These are phyloP conservation scores for Cladophialophora chaetospira DNA, from an alignment of 2,329 filamentous ascomycete genomes.

Conservation along the genomic window DNA sequence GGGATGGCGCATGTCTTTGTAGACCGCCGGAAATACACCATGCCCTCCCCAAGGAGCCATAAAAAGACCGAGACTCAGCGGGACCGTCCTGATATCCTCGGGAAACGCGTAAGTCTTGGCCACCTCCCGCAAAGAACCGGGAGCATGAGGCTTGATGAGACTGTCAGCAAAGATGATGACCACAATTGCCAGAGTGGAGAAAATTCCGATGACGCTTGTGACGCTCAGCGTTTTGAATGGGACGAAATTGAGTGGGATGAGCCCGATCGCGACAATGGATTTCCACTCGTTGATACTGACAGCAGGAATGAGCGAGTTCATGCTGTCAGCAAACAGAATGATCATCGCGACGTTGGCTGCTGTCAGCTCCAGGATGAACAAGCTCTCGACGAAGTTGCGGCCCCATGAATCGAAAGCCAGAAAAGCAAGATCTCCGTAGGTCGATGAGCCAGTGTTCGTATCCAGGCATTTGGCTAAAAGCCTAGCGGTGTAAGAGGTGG, in stretches of 20 bases:
- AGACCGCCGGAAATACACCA: conserved; percentile 81
- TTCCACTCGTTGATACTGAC: conserved; percentile 77
- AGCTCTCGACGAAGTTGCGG: conserved; percentile 75
- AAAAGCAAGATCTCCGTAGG: conserved; percentile 90
- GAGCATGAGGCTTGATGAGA: conserved; percentile 74
- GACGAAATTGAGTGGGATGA: conserved; percentile 81
- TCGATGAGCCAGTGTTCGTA: conserved; percentile 80
- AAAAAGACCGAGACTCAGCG: conserved; percentile 83
- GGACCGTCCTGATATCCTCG: conserved; percentile 80
- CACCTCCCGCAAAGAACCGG: conserved; percentile 81
- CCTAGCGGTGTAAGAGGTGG: conserved; percentile 83
- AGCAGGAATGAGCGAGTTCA: conserved; percentile 74
- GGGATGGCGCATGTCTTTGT: conserved; percentile 76
- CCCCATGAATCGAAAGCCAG: conserved; percentile 84
- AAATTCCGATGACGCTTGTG: conserved; percentile 88
- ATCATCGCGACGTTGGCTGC: conserved; percentile 87
- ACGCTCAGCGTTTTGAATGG: conserved; percentile 83
- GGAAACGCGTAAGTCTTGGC: conserved; percentile 81
- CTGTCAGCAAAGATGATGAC: conserved; percentile 81
- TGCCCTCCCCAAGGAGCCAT: conserved; percentile 80
- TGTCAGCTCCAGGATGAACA: conserved; percentile 85
- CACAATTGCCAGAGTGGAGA: conserved; percentile 87
- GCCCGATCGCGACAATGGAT: conserved; percentile 72
- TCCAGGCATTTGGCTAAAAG: conserved; percentile 87
- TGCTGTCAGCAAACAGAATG: conserved; percentile 89